A percentile compares a stretch with the other conserved stretches of the same genome.
These are phyloP conservation scores for Kockiozyma suomiensis DNA, from an alignment of 805 yeast species.

Conservation along the genomic window DNA sequence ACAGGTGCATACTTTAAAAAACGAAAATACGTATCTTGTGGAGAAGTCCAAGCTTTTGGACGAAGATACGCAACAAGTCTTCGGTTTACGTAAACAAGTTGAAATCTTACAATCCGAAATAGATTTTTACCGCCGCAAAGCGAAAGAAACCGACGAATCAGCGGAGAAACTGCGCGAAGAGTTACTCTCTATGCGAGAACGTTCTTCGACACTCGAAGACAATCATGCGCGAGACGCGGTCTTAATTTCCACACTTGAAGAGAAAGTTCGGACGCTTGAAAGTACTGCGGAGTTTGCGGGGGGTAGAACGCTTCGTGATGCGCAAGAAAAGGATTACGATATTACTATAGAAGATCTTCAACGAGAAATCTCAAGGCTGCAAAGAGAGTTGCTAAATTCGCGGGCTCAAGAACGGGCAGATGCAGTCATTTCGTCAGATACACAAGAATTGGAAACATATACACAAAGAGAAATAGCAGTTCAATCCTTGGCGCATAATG, in stretches of 20 bases:
- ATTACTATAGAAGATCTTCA: constrained; percentile 7
- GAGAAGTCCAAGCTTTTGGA: constrained; percentile 30
- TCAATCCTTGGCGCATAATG: not conserved
- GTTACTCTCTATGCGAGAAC: constrained; percentile 9
- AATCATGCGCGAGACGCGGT: constrained; percentile 16
- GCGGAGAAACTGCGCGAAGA: constrained; percentile 13
- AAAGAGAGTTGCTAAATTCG: not conserved
- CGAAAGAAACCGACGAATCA: constrained; percentile 12
- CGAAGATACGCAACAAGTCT: constrained; percentile 30
- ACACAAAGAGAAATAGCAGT: not conserved
- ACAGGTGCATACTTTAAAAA: constrained; percentile 15
- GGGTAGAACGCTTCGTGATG: constrained; percentile 1
- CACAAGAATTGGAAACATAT: not conserved
- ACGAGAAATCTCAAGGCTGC: not conserved
- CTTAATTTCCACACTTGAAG: constrained; percentile 12
- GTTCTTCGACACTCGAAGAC: constrained; percentile 2
- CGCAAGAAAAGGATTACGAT: constrained; percentile 15
- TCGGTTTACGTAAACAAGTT: constrained; percentile 28
- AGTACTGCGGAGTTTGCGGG: not conserved
- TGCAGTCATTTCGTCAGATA: not conserved
- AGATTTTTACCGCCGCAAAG: constrained; percentile 25
- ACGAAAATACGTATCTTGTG: constrained; percentile 29
- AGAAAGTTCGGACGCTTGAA: constrained; percentile 14
- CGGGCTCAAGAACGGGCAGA: constrained; percentile 4
- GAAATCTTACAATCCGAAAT: constrained; percentile 25